phyloP scores from a whole-genome alignment of 305 asterid genomes.

The Ilex paraguariensis region DNA sequence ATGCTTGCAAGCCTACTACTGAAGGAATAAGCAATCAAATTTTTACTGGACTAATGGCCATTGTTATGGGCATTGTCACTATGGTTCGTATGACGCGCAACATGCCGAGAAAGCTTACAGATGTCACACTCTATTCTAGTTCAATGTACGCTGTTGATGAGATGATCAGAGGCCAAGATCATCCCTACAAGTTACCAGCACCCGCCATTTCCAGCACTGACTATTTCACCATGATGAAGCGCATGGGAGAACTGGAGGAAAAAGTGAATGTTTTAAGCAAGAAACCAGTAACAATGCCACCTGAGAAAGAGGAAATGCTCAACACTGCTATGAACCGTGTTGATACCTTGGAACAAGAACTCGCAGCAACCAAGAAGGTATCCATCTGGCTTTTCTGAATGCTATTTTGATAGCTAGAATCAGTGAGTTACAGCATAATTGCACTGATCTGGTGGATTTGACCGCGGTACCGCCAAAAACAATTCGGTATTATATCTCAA shows the following conservation, averaged over 20 bases:
- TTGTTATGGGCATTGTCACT: slow-evolving; percentile 75
- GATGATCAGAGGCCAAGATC: slow-evolving; percentile 32
- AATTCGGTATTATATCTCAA: too few relatives aligned
- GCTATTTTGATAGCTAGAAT: too few relatives aligned
- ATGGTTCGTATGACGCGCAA: slow-evolving; percentile 85
- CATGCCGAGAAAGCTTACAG: slow-evolving; percentile 79
- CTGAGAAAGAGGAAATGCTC: slow-evolving; percentile 69
- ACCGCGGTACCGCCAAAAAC: too few relatives aligned
- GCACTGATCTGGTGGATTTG: too few relatives aligned
- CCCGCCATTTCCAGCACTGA: slow-evolving; percentile 46
- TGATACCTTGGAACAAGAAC: slow-evolving; percentile 58
- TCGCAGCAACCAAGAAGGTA: slow-evolving; percentile 62
- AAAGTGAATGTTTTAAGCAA: slow-evolving; percentile 41
- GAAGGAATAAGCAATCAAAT: slow-evolving; percentile 58
- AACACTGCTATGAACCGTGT: slow-evolving; percentile 56
- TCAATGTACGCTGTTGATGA: slow-evolving; percentile 43
- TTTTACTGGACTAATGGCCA: slow-evolving; percentile 62
- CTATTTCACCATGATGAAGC: slow-evolving; percentile 59
- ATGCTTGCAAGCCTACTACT: slow-evolving; percentile 22
- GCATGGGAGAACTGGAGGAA: slow-evolving; percentile 75
- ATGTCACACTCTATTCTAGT: slow-evolving; percentile 65
- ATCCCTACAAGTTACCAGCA: slow-evolving; percentile 27
- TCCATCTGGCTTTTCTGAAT: too few relatives aligned
- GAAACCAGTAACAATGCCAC: slow-evolving; percentile 55
- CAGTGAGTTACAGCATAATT: too few relatives aligned